Evolutionary conservation across 352 stramenopile species (phyloP).

Genomic region (Hyaloperonospora arabidopsidis): DNA sequence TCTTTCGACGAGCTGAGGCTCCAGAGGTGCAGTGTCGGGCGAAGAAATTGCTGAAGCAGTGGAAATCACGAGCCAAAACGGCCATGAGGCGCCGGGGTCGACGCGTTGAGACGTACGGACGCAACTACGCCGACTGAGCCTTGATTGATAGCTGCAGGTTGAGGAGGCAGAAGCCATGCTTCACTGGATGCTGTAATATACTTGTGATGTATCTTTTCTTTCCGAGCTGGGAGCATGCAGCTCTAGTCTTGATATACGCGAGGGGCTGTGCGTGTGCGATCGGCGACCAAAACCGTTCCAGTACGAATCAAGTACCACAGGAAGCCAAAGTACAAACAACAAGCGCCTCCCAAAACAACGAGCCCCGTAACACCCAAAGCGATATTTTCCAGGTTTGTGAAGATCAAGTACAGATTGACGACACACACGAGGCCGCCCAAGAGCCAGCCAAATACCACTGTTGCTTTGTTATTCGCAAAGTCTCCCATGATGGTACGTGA

Average conservation of each 20-base stretch:
- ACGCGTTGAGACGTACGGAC: conserved; percentile 60
- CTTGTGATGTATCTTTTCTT: too few relatives aligned
- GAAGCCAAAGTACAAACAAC: conserved; percentile 66
- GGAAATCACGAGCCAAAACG: conserved; percentile 64
- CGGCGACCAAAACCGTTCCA: conserved; percentile 28
- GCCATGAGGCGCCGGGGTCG: conserved; percentile 45
- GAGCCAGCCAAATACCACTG: conserved; percentile 46
- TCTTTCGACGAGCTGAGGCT: conserved; percentile 24
- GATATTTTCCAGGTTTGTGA: conserved; percentile 52
- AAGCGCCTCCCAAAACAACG: conserved; percentile 22
- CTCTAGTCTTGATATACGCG: too few relatives aligned
- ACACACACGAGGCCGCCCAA: conserved; percentile 53
- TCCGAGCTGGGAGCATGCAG: too few relatives aligned
- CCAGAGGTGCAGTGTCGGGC: conserved; percentile 36
- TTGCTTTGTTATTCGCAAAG: conserved; percentile 48
- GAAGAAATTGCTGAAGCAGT: conserved; percentile 42
- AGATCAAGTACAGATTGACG: conserved; percentile 76
- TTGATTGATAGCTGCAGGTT: background rate
- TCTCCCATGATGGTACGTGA: conserved; percentile 72
- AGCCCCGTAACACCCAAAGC: conserved; percentile 32
- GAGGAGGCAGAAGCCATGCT: background rate
- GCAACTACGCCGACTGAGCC: conserved; percentile 55
- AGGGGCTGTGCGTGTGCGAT: conserved; percentile 15
- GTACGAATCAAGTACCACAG: conserved; percentile 51
- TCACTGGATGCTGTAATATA: too few relatives aligned